Evolutionary conservation across 73 alveolate genomes (phyloP).

Genomic region (Tetrahymena elliotti): DNA sequence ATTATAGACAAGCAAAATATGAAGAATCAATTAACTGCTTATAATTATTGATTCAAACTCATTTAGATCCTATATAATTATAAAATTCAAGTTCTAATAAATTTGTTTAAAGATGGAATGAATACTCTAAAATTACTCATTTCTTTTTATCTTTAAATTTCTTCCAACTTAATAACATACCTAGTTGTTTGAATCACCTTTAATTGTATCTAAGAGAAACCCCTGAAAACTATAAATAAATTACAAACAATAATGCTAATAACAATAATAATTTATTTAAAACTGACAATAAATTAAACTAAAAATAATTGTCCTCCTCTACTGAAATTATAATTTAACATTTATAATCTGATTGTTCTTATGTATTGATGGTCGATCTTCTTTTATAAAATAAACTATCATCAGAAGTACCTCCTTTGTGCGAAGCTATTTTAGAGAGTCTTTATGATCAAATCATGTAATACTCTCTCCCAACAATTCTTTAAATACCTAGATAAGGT

Average conservation of each 20-base stretch:
- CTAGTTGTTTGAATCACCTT: background rate
- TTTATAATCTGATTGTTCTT: background rate
- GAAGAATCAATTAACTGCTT: background rate
- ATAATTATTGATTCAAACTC: background rate
- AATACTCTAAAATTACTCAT: background rate
- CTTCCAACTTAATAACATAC: background rate
- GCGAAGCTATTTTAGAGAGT: background rate
- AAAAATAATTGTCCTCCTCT: background rate
- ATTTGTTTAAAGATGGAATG: background rate
- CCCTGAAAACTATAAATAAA: background rate
- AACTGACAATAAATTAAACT: background rate
- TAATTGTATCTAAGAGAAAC: background rate
- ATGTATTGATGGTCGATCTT: background rate
- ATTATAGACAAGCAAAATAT: background rate
- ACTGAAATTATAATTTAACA: background rate
- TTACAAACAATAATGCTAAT: background rate
- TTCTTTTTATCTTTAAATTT: background rate
- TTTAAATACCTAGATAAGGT: background rate
- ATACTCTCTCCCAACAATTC: background rate
- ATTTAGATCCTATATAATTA: background rate
- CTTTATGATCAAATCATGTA: background rate
- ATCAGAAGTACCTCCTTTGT: background rate
- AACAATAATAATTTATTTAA: background rate
- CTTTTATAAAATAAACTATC: background rate
- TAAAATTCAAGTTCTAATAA: background rate